Base-by-base conservation (phyloP, 202 grass and related monocot genomes). In the Cymbopogon flexuosus region DNA sequence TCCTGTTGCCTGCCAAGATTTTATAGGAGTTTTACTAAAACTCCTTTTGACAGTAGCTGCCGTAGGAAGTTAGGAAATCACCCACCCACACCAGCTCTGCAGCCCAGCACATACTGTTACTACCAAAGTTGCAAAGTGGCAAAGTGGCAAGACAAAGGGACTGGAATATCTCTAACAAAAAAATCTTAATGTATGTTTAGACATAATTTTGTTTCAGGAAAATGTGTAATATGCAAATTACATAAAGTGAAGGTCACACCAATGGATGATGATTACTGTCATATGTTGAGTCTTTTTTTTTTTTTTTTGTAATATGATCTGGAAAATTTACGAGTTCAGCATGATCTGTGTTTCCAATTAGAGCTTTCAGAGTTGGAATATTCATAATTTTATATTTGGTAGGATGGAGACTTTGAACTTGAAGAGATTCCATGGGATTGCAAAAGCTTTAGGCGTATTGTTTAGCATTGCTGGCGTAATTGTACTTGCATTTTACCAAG, bases 401-500 rank as follows among this genome's bases (percentile, higher is more conserved):
- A 91, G 89, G 84, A 76, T 88, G 82, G 86, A 91, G 22, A 68
- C 34, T 35, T 43, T 91, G 76, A 80, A 77, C 33, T 31, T 88
- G 54, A 79, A 72, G 22, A 88, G 66, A 59, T 22, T 85, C 69
- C 79, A 84, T 3, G 89, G 89, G 18, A 86, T 88, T 39, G 79
- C 68, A 21, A 88, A 91, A 72, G 21, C 85, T 68, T 46, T 54
- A 13, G 86, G 89, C 12, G 35, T 83, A 13, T 1, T 72, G 3
- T 81, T 88, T 8, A 88, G 89, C 40, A 65, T 77, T 60, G 21
- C 75, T 10, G 83, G 89, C 4, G 85, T 88, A 24, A 62, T 73
- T 29, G 61, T 88, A 27, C 78, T 91, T 46, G 86, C 89, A 16
- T 88, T 91, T 42, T 91, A 91, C 16, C 83, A 86, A 66, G 89